Base-by-base conservation (phyloP, 2,329 filamentous ascomycete species). In the Lecanicillium sp. region DNA sequence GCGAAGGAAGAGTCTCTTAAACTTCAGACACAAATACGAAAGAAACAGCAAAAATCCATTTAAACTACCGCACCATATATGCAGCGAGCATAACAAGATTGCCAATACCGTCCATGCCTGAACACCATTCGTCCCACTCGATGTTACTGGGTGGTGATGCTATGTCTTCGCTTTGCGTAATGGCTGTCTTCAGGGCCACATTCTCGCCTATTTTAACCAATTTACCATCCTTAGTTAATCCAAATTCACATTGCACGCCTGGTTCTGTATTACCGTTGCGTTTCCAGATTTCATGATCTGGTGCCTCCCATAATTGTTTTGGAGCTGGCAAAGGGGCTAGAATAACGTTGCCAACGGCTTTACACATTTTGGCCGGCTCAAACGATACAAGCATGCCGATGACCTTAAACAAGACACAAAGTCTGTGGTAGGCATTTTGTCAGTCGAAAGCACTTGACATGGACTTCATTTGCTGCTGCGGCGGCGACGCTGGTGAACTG, bases 121-220 rank as follows among this genome's bases (percentile, higher is more conserved):
- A 40, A 17, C 44, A 40, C 44, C 44, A 47, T 11, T 47, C 36
- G 4, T 39, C 20, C 44, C 44, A 47, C n/a, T 47, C 32, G 26
- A 21, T 43, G 15, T 8, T 32, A 12, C 17, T 43, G 12, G 26
- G 21, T 14, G 26, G 9, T 20, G 38, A 9, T n/a, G n/a, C n/a
- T n/a, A n/a, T n/a, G n/a, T n/a, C n/a, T n/a, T n/a, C n/a, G n/a
- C n/a, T n/a, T n/a, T n/a, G n/a, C n/a, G n/a, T n/a, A n/a, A n/a
- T n/a, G n/a, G n/a, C n/a, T n/a, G n/a, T n/a, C n/a, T n/a, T n/a
- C n/a, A n/a, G n/a, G 11, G 19, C 10, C n/a, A 8, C 19, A 23
- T 21, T 12, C 30, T 20, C 36, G 4, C 17, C 20, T 2, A 47
- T 20, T n/a, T 38, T 40, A 5, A 47, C 36, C 44, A 47, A 19